These are phyloP conservation scores for Pseudogymnoascus sp. DNA, from an alignment of 2,329 filamentous ascomycete genomes.

Conservation along the genomic window DNA sequence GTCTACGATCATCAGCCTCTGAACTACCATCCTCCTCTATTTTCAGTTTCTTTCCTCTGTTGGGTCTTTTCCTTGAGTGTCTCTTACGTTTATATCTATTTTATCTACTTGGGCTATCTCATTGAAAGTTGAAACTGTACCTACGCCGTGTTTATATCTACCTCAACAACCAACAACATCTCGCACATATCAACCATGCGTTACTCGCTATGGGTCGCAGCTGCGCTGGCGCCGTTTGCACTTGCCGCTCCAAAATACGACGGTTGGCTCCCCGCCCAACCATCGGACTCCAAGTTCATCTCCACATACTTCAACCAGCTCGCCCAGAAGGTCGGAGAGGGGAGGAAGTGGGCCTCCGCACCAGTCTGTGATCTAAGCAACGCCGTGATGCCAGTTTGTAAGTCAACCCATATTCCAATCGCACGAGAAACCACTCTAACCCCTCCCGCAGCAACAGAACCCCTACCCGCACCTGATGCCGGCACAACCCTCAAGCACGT, in stretches of 20 bases:
- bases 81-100: conserved; percentile 10
- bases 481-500: conserved; percentile 68
- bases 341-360: conserved; percentile 36
- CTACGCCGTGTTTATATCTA: conserved; percentile 5
- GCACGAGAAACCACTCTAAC: conserved; percentile 18
- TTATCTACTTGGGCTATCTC: conserved; percentile 5
- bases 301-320: conserved; percentile 57
- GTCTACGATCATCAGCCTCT: conserved; percentile 7
- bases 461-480: conserved; percentile 53
- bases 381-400: conserved; percentile 46
- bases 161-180: neutral
- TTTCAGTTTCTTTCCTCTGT: neutral
- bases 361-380: conserved; percentile 50
- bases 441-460: conserved; percentile 42
- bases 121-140: conserved; percentile 6
- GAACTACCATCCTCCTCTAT: conserved; percentile 5
- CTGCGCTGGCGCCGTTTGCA: conserved; percentile 44
- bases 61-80: conserved; percentile 10
- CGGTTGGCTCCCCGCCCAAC: conserved; percentile 18
- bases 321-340: conserved; percentile 47
- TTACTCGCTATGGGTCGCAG: conserved; percentile 41
- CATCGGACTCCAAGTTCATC: conserved; percentile 35
- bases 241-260: conserved; percentile 27
- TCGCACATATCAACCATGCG: conserved; percentile 38
- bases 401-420: conserved; percentile 23